These are phyloP conservation scores for Globisporangium middletonii DNA, from an alignment of 352 stramenopile species.

Conservation along the genomic window DNA sequence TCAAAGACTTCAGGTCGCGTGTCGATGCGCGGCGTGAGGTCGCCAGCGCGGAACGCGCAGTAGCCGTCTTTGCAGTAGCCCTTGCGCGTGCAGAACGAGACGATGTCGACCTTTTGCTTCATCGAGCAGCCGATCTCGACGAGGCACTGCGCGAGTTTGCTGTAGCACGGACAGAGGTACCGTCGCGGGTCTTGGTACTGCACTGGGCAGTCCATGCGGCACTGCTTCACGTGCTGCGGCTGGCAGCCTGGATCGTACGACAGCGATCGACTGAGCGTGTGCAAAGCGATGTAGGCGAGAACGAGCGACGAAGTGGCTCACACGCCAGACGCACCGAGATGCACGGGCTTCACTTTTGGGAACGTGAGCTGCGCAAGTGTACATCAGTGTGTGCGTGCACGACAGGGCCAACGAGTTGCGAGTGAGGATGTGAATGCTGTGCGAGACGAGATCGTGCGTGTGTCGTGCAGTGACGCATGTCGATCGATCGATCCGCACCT, in stretches of 20 bases:
- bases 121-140: constrained; percentile 58
- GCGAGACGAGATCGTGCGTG: no score
- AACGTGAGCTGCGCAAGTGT: constrained; percentile 2
- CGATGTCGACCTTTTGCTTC: constrained; percentile 55
- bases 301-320: background rate
- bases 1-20: constrained; percentile 55
- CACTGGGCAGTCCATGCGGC: constrained; percentile 36
- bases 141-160: constrained; percentile 60
- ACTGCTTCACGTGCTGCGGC: constrained; percentile 36
- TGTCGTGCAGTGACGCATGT: no score
- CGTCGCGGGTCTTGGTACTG: constrained; percentile 54
- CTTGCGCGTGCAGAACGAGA: constrained; percentile 61
- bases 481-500: no score
- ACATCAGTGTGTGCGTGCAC: no score
- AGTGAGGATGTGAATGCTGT: no score
- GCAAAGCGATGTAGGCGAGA: background rate
- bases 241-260: constrained; percentile 22
- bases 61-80: constrained; percentile 82
- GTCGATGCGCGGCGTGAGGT: constrained; percentile 49
- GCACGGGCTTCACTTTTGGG: constrained; percentile 11
- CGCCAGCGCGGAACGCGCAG: constrained; percentile 51
- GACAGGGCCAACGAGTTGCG: no score
- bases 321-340: constrained; percentile 5
- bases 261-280: background rate
- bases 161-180: constrained; percentile 71